Conservation (phyloP, 2,329 filamentous ascomycete species). For the Alternaria postmessia region DNA sequence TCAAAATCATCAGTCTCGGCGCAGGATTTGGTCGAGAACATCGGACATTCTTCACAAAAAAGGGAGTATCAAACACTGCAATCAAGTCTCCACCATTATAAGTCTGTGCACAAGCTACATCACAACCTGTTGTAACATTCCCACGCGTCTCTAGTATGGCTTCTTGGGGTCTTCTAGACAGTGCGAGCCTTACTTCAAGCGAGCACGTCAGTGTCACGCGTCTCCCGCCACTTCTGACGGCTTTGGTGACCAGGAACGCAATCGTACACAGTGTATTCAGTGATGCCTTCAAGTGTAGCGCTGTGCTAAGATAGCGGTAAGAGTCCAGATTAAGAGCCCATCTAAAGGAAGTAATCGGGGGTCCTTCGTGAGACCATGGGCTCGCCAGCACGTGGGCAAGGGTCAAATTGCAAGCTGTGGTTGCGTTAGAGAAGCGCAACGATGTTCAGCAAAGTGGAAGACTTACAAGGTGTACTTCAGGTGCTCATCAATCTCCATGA, state of each 20-base stretch:
- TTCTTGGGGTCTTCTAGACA: slow-evolving; percentile 14
- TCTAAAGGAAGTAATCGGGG: slow-evolving; percentile 95
- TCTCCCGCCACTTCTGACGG: slow-evolving; percentile 4
- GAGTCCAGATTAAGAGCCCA: slow-evolving; percentile 18
- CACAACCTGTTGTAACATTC: slow-evolving; percentile 6
- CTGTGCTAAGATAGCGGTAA: slow-evolving; percentile 28
- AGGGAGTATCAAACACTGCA: neutral
- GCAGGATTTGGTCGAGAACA: neutral
- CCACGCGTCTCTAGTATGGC: slow-evolving; percentile 14
- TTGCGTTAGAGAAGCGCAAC: slow-evolving; percentile 29
- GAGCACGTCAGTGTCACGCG: slow-evolving; percentile 9
- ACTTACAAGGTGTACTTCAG: slow-evolving; percentile 99
- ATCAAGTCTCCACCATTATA: slow-evolving; percentile 5
- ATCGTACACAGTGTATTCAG: slow-evolving; percentile 19
- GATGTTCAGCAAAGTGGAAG: neutral
- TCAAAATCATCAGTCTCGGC: neutral
- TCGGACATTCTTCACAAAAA: neutral
- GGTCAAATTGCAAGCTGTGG: slow-evolving; percentile 96
- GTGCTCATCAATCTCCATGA: slow-evolving; percentile 99
- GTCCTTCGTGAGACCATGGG: slow-evolving; percentile 97
- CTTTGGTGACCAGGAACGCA: slow-evolving; percentile 14
- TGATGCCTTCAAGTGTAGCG: slow-evolving; percentile 12
- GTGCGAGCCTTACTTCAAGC: slow-evolving; percentile 5
- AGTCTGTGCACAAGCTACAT: slow-evolving; percentile 1
- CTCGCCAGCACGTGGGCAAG: slow-evolving; percentile 94